Evolutionary conservation across 2,329 filamentous ascomycete species (phyloP).

Genomic region (Talaromyces sp.): DNA sequence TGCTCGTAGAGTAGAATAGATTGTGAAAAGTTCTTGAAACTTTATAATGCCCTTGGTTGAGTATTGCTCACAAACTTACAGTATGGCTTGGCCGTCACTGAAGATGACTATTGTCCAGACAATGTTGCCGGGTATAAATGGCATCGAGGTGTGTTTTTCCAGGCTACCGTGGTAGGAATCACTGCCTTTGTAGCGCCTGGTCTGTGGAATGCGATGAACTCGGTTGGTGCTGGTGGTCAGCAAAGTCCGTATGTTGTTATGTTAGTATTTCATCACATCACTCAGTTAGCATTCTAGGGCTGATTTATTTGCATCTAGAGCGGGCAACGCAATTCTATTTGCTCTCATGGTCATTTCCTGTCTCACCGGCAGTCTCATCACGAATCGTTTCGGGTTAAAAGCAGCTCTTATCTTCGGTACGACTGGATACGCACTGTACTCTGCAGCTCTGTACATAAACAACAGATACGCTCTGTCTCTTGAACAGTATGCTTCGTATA

Average conservation of each 20-base stretch:
- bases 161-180: background rate
- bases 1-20: too few relatives aligned
- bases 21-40: background rate
- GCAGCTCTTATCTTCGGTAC: slow-evolving; percentile 1
- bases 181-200: background rate
- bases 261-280: background rate
- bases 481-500: slow-evolving; percentile 50
- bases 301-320: background rate
- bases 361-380: background rate
- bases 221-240: background rate
- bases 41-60: too few relatives aligned
- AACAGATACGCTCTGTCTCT: slow-evolving; percentile 39
- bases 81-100: background rate
- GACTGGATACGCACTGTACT: background rate
- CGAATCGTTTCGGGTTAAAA: background rate
- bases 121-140: background rate
- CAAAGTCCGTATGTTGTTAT: background rate
- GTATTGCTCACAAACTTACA: too few relatives aligned
- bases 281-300: background rate
- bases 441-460: slow-evolving; percentile 28
- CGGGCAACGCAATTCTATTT: background rate
- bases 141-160: background rate
- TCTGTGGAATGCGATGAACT: background rate
- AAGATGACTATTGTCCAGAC: background rate
- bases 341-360: slow-evolving; percentile 5